Evolutionary conservation across 2,329 filamentous ascomycete genomes (phyloP), one percentile per base, ranked within the genome.

Genomic region (Aspergillus ochraceus): DNA sequence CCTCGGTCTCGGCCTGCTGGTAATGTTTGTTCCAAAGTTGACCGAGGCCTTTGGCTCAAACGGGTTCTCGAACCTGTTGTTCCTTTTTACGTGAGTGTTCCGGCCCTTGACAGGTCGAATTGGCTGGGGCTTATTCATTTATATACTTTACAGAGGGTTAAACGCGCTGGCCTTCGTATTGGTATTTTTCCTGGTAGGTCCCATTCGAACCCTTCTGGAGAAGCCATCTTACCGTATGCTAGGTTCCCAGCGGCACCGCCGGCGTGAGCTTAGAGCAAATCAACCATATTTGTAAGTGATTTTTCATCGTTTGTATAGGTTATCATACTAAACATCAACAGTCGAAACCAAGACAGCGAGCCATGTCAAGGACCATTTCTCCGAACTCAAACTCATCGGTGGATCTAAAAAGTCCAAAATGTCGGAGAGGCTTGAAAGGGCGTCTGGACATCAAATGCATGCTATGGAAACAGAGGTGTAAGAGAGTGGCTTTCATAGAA

Each of bases 1-100:
- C 46, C 57, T 68, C 12, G 64, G 67, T 3, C 58, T 67, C 1
- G 60, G 63, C 1, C 47, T 68, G 9, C 32, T 68, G 30, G 60
- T 68, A 2, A 58, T 64, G 6, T 63, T 68, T 52, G 66, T 68
- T 2, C 66, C 65, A 9, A n/a, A n/a, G 14, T 51, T 66, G 45
- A 62, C 55, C 0, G 10, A n/a, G 1, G 45, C 22, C 2, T 57
- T 64, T n/a, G 54, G 29, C 6, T 6, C 36, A 1, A 17, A 55
- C 42, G 63, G 63, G 1, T 30, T 57, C 8, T 52, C 59, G 1
- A 56, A 61, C 4, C 42, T 66, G 17, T 53, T 64, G 2, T 64
- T 60, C 32, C 11, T 66, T 0, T 66, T 66, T 30, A 58, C 55
- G 62, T 64, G 12, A 32, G 61, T 55, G 17, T 11, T 39, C 39